These are phyloP conservation scores for Paramecium biaurelia DNA, from an alignment of 73 alveolate genomes.

Conservation along the genomic window DNA sequence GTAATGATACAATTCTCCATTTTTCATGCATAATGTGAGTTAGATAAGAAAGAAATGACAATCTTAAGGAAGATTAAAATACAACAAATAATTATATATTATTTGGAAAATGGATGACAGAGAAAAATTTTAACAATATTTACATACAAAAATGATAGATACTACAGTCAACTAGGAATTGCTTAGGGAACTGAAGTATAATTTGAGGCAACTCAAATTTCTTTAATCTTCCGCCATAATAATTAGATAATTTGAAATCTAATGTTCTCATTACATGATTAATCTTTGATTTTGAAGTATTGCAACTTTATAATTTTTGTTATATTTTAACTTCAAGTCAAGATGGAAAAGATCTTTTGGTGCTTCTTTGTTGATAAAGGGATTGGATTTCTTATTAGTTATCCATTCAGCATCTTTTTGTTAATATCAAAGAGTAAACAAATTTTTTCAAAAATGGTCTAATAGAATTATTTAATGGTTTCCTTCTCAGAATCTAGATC, in stretches of 20 bases:
- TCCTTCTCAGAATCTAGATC: constrained; percentile 62
- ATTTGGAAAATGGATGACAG: no score
- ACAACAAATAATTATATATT: no score
- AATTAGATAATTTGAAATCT: not conserved
- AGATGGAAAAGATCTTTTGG: constrained; percentile 30
- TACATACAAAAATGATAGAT: no score
- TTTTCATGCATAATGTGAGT: no score
- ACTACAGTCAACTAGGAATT: no score
- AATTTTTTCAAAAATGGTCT: constrained; percentile 50
- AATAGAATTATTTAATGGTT: constrained; percentile 44
- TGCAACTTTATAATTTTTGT: constrained; percentile 14
- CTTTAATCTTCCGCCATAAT: not conserved
- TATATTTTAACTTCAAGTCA: no score
- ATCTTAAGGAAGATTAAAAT: no score
- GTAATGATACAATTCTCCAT: no score
- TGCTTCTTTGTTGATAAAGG: constrained; percentile 29
- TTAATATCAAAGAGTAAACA: constrained; percentile 36
- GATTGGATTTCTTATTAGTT: constrained; percentile 12
- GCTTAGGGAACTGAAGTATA: no score
- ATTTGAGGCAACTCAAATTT: no score
- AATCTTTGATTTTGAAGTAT: not conserved
- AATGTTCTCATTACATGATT: not conserved
- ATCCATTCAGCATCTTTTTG: constrained; percentile 52
- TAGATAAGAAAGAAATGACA: no score
- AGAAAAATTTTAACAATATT: no score